Evolutionary conservation across 2,329 filamentous ascomycete genomes (phyloP).

Genomic region (Fusarium continuum): DNA sequence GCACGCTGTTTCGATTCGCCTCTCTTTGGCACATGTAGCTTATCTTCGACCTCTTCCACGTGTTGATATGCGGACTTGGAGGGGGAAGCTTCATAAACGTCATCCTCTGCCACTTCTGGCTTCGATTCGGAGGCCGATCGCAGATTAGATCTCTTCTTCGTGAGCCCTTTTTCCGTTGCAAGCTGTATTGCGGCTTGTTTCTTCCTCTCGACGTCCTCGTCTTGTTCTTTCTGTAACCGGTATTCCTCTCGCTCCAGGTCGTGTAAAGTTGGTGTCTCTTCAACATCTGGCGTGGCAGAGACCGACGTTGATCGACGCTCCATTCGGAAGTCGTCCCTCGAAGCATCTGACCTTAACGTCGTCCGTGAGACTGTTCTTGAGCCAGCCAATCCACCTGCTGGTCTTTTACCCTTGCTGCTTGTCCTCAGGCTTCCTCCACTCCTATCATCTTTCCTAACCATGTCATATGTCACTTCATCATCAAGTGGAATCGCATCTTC

Average conservation of each 20-base stretch:
- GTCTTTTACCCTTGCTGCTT: constrained; percentile 68
- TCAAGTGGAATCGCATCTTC: constrained; percentile 93
- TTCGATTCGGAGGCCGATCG: constrained; percentile 35
- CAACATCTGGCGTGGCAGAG: constrained; percentile 50
- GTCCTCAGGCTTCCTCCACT: constrained; percentile 66
- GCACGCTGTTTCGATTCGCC: constrained; percentile 41
- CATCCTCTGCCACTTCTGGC: constrained; percentile 47
- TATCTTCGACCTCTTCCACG: constrained; percentile 9
- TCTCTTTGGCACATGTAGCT: not conserved
- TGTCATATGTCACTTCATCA: constrained; percentile 87
- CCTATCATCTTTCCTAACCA: constrained; percentile 80
- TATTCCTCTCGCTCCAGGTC: constrained; percentile 65
- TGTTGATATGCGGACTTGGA: constrained; percentile 22
- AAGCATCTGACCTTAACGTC: constrained; percentile 59
- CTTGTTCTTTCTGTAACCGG: constrained; percentile 60
- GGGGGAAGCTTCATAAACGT: constrained; percentile 36
- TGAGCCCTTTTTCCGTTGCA: constrained; percentile 60
- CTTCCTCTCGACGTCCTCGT: constrained; percentile 62
- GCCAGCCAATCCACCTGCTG: constrained; percentile 47
- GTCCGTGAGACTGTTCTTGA: constrained; percentile 67
- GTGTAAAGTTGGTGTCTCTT: constrained; percentile 57
- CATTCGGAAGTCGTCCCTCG: constrained; percentile 46
- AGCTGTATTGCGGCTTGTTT: constrained; percentile 62
- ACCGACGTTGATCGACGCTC: constrained; percentile 43
- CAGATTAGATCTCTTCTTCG: constrained; percentile 27